phyloP scores from a whole-genome alignment of 1,284 basidiomycete species.

The Heterobasidion occidentale region DNA sequence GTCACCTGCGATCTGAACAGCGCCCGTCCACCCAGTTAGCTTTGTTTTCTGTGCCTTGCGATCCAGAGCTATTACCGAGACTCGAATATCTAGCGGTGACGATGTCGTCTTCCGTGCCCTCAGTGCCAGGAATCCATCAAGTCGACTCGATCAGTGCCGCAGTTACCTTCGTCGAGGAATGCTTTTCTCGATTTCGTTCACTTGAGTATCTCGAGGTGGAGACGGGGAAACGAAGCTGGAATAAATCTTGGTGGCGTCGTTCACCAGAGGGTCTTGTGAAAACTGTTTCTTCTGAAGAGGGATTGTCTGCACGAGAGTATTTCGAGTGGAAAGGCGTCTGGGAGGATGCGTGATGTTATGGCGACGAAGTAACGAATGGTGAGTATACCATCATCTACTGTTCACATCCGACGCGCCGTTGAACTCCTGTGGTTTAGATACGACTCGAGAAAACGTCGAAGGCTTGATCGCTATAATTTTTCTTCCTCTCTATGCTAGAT shows the following conservation, averaged over 20 bases:
- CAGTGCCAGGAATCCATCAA: neutral
- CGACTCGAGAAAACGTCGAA: too few species aligned
- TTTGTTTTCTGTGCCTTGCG: neutral
- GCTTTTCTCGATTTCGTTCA: neutral
- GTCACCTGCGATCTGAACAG: neutral
- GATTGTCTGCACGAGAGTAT: neutral
- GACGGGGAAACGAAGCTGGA: neutral
- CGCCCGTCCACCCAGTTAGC: neutral
- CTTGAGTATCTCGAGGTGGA: neutral
- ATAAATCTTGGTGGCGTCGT: neutral
- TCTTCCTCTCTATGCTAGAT: too few species aligned
- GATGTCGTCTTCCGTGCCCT: neutral
- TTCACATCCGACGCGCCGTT: neutral
- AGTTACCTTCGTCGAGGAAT: neutral
- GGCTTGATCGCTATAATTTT: too few species aligned
- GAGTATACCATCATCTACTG: neutral
- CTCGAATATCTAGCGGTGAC: neutral
- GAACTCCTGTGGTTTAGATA: too few species aligned
- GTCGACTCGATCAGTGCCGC: neutral
- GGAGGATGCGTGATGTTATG: neutral
- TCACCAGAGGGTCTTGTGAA: neutral
- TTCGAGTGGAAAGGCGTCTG: neutral
- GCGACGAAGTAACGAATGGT: neutral
- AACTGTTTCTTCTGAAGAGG: neutral
- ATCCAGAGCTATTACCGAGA: neutral